Base-by-base conservation (phyloP, 257 asterid species). In the Scutellaria baicalensis region DNA sequence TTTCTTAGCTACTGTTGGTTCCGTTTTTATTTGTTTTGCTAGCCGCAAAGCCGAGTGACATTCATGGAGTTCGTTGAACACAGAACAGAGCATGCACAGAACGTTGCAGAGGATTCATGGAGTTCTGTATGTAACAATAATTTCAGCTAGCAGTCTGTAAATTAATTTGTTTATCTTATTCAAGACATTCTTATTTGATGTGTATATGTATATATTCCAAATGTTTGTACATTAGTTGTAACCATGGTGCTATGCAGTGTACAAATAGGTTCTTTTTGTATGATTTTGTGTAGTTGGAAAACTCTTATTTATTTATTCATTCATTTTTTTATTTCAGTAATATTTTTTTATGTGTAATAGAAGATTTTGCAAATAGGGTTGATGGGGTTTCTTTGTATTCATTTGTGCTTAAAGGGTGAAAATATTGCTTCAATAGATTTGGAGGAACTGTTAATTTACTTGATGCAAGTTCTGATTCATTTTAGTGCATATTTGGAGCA, bases 21-120 rank as follows among this genome's bases (percentile, higher is more conserved):
- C 64, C 6, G 40, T 45, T 61, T 73, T 49, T 54, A 10, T 13
- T 11, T 42, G 36, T 35, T 57, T 38, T 9, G 8, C 20, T n/a
- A 50, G 68, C 71, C 59, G 56, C 49, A 43, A 21, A 39, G 55
- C 67, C 39, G 31, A 21, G 12, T 38, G 33, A 39, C 63, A 45
- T 36, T 31, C 74, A 21, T 3, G 8, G 17, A 27, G 33, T 27
- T 27, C 33, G 39, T 18, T 13, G 14, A 1, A 40, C 59, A 12
- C 3, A 5, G 33, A 27, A 27, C 4, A 47, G 13, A 18, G 35
- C 52, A 27, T 35, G 6, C 71, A 0, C 51, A 49, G 60, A 66
- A 72, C 45, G 72, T 59, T 43, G 61, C 56, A 57, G 69, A 69
- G 56, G 69, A 31, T 57, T 47, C 68, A n/a, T n/a, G n/a, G n/a